A percentile compares a stretch with the other conserved stretches of the same genome.
These are phyloP conservation scores for Pythium diclinum DNA, from an alignment of 352 stramenopile genomes.

Conservation along the genomic window DNA sequence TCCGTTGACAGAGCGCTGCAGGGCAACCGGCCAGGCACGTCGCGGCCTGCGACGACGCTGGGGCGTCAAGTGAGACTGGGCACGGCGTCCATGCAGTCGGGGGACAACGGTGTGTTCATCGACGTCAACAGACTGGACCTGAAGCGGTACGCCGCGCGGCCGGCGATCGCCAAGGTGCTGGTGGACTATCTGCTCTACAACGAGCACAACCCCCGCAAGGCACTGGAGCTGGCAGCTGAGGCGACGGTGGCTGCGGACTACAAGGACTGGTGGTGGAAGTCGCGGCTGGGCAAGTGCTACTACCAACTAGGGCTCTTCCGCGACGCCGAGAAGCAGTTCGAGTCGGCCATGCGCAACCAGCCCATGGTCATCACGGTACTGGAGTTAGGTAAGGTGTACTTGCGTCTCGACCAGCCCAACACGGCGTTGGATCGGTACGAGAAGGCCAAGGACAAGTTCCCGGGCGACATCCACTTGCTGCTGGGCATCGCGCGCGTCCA, in stretches of 20 bases:
- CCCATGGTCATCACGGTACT: constrained; percentile 89
- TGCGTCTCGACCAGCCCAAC: constrained; percentile 92
- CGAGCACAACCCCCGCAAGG: constrained; percentile 91
- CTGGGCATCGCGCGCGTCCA: constrained; percentile 88
- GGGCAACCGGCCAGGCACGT: constrained; percentile 72
- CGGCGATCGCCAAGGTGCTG: constrained; percentile 85
- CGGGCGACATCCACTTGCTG: constrained; percentile 75
- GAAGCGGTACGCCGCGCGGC: constrained; percentile 83
- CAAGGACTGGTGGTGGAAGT: constrained; percentile 96
- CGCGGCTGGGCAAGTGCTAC: constrained; percentile 92
- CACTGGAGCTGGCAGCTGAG: constrained; percentile 89
- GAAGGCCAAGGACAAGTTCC: constrained; percentile 63
- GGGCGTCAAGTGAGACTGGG: constrained; percentile 88
- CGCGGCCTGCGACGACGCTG: constrained; percentile 84
- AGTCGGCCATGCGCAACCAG: constrained; percentile 84
- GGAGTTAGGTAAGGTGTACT: constrained; percentile 94
- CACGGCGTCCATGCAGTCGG: constrained; percentile 86
- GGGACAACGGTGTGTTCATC: constrained; percentile 80
- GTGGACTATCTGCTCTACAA: constrained; percentile 92
- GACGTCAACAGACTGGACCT: constrained; percentile 89
- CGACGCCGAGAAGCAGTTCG: constrained; percentile 93
- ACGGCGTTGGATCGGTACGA: constrained; percentile 88
- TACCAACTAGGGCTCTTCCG: constrained; percentile 92
- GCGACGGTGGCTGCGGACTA: constrained; percentile 86
- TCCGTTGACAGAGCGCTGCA: constrained; percentile 77